These are phyloP conservation scores for Lentinula lateritia DNA, from an alignment of 768 basidiomycete genomes.

Conservation along the genomic window DNA sequence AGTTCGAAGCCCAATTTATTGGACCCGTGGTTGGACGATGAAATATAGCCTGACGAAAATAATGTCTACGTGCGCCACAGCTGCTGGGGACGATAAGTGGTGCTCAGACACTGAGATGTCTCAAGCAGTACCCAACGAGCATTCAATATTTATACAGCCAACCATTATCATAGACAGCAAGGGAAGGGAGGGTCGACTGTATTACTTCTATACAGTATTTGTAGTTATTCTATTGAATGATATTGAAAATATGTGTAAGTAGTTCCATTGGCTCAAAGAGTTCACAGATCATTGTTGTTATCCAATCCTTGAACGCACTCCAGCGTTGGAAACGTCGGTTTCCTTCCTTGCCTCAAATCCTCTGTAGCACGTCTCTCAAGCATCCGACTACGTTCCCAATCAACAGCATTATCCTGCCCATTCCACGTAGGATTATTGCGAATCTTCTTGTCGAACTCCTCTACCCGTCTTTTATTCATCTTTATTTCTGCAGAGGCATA, in stretches of 20 bases:
- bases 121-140: too few relatives aligned
- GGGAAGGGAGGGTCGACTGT: too few relatives aligned
- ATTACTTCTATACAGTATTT: too few relatives aligned
- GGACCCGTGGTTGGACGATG: too few relatives aligned
- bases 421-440: background rate
- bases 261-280: background rate
- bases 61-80: too few relatives aligned
- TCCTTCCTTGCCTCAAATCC: slow-evolving; percentile 1
- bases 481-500: background rate
- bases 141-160: too few relatives aligned
- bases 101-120: too few relatives aligned
- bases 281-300: background rate
- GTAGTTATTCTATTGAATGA: background rate
- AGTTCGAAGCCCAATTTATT: background rate
- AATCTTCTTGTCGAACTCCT: background rate
- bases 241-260: background rate
- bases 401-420: background rate
- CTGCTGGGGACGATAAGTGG: too few relatives aligned
- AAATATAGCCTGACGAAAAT: too few relatives aligned
- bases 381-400: slow-evolving; percentile 1
- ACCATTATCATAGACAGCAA: too few relatives aligned
- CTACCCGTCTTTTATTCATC: background rate
- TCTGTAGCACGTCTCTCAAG: background rate
- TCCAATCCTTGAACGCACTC: slow-evolving; percentile 1
- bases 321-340: background rate